These are phyloP conservation scores for Neopestalotiopsis sp. DNA, from an alignment of 2,329 filamentous ascomycete genomes.

Conservation along the genomic window DNA sequence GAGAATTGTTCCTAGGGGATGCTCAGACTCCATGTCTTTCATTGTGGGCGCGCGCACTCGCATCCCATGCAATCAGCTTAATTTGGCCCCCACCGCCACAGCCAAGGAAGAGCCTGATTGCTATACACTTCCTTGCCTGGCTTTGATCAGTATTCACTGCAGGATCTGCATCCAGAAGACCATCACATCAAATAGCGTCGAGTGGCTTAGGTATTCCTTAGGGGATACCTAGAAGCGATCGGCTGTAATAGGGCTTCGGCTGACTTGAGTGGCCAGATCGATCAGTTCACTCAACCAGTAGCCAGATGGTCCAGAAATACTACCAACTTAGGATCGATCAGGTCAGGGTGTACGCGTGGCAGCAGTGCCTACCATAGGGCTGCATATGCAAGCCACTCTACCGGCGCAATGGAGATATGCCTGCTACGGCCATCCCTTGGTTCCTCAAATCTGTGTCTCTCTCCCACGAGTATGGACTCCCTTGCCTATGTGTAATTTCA, in stretches of 20 bases:
- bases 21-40: background rate
- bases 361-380: background rate
- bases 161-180: too few relatives aligned
- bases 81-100: too few relatives aligned
- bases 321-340: background rate
- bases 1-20: background rate
- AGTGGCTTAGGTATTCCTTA: too few relatives aligned
- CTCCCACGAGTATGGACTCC: background rate
- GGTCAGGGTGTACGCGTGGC: background rate
- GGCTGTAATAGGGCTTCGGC: too few relatives aligned
- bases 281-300: background rate
- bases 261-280: background rate
- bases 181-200: too few relatives aligned
- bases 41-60: too few relatives aligned
- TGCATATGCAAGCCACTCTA: background rate
- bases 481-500: background rate
- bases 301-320: background rate
- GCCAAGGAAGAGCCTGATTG: too few relatives aligned
- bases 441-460: background rate
- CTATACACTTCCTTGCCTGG: too few relatives aligned
- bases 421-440: too few relatives aligned
- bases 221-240: too few relatives aligned
- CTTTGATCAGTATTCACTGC: too few relatives aligned
- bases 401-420: background rate
- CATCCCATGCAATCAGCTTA: too few relatives aligned